Evolutionary conservation across 176 grass and related monocot genomes (phyloP), one percentile per base, ranked within the genome.

Genomic region (Dendrocalamus sinicus): DNA sequence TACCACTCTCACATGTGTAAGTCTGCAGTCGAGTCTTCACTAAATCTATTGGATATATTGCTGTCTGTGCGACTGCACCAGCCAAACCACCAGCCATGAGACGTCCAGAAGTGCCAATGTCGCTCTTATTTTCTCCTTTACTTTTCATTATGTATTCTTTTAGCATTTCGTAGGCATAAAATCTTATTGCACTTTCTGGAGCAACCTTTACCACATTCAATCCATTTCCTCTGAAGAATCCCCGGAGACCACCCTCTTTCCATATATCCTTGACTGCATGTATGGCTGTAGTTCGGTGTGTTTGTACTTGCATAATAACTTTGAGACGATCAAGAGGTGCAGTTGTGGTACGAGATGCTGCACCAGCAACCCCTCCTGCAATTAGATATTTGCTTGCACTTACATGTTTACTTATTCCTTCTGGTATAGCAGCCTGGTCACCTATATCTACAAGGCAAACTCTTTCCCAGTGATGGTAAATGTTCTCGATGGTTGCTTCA

Each of bases 391-490:
- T 97, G 58, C 88, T 92, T 46, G 92, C 88, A 84, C 89, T 88
- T 24, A 83, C 85, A 84, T 94, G 94, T 65, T 92, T 97, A 32
- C 86, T 94, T 78, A 94, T 97, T 24, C 90, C 88, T 92, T 92
- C 90, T 22, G 94, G 92, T 79, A 92, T 97, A 70, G 70, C 94
- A 22, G 92, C 92, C 83, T 92, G 94, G 64, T 97, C 92, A 10
- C 94, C 94, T 40, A 97, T 97, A 88, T 97, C 90, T 46, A 97
- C 90, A 71, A 92, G 88, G 53, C 94, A 97, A 41, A 97, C 80
- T 89, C 92, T 92, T 84, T 97, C 94, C 94, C 92, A 97, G 46
- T 97, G 91, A 87, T 92, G 88, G 66, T 97, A 97, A 22, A 97
- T 97, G 83, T 97, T 94, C 60, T 97, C 92, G 2, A 97, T 89